Evolutionary conservation across 148 eudicot species (phyloP).

Genomic region (Rhododendron molle): DNA sequence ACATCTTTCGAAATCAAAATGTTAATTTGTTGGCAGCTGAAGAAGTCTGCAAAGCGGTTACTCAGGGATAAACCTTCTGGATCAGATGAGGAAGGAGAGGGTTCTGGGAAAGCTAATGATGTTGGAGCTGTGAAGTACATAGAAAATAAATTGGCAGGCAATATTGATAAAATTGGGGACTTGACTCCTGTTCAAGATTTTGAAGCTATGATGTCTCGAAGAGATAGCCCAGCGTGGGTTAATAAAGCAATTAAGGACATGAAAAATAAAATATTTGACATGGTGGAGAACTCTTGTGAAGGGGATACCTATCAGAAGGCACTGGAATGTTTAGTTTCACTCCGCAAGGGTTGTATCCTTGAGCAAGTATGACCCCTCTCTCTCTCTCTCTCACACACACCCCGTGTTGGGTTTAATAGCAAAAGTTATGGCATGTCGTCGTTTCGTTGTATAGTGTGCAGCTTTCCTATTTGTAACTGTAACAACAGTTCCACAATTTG

Average conservation of each 20-base stretch:
- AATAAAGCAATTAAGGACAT: constrained; percentile 63
- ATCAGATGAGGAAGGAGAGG: constrained; percentile 54
- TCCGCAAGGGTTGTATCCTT: constrained; percentile 79
- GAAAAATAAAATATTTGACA: constrained; percentile 52
- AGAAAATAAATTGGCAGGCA: constrained; percentile 33
- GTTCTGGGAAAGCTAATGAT: constrained; percentile 22
- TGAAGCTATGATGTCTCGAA: constrained; percentile 86
- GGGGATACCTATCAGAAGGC: constrained; percentile 62
- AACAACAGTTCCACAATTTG: not conserved
- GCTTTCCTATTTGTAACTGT: not conserved
- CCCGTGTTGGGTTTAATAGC: not conserved
- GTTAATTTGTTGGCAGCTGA: constrained; percentile 51
- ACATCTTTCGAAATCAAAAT: not conserved
- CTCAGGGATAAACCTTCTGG: constrained; percentile 63
- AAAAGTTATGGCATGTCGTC: not conserved
- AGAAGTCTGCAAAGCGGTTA: constrained; percentile 65
- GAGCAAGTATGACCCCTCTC: constrained; percentile 60
- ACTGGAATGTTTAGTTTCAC: constrained; percentile 69
- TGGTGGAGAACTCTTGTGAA: constrained; percentile 58
- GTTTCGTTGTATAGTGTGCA: not conserved
- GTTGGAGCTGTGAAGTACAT: constrained; percentile 27
- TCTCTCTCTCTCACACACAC: not conserved
- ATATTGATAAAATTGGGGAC: constrained; percentile 60
- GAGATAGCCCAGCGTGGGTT: constrained; percentile 84
- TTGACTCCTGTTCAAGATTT: constrained; percentile 74